Percentiles rank a stretch among this genome's conserved stretches.
Evolutionary conservation across 345 rosid species (phyloP).

Genomic region (Gossypium stocksii): DNA sequence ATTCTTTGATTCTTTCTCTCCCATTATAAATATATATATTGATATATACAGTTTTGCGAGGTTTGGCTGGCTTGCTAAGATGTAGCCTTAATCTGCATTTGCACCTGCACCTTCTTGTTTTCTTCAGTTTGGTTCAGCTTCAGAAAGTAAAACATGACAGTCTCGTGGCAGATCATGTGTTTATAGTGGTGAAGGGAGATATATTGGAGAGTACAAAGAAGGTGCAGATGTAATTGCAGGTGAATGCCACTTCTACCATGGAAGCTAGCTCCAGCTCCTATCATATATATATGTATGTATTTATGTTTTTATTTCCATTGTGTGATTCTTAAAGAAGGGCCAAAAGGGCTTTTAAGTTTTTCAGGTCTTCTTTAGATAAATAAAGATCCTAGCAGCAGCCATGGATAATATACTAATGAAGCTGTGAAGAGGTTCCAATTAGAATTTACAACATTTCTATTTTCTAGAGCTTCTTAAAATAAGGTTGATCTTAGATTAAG

Average conservation of each 20-base stretch:
- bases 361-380: background rate
- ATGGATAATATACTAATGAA: background rate
- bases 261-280: background rate
- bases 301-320: background rate
- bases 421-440: conserved; percentile 1
- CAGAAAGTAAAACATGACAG: background rate
- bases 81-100: conserved; percentile 59
- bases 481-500: no score
- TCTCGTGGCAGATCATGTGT: background rate
- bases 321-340: background rate
- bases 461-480: no score
- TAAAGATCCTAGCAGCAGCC: background rate
- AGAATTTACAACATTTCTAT: background rate
- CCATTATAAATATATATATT: background rate
- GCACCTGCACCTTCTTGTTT: conserved; percentile 54
- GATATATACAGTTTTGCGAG: background rate
- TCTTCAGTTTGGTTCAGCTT: background rate
- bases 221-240: conserved; percentile 56
- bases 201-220: conserved; percentile 2
- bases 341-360: background rate
- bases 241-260: conserved; percentile 34
- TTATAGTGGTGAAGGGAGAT: background rate
- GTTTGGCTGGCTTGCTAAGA: conserved; percentile 18
- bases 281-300: background rate
- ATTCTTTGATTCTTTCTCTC: background rate